Base-by-base conservation (phyloP, 495 filamentous ascomycete species). In the Aspergillus conjunctus region DNA sequence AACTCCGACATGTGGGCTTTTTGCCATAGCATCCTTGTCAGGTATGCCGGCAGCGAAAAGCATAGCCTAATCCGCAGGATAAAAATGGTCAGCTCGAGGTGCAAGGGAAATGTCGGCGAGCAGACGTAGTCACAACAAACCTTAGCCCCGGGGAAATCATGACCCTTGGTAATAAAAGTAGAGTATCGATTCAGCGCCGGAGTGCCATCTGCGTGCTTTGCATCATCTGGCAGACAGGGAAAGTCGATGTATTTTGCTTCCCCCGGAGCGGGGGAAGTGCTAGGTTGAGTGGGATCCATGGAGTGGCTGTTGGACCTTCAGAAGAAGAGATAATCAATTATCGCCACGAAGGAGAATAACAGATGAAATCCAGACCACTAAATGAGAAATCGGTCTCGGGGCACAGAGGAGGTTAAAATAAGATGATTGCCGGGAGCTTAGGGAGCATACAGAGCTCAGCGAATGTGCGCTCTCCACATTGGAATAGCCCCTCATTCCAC, bases 71-170 rank as follows among this genome's bases (percentile, higher is more conserved):
- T 17, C 26, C 32, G 11, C 7, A 20, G 17, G 39, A 15, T 34
- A 30, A 15, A 50, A 11, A 4, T 48, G 48, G 43, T 51, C 48
- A 51, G 46, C 32, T 21, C 33, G 26, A 18, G 22, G 11, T 18
- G 9, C n/a, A n/a, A 26, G 26, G 20, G 14, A 59, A 49, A 20
- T 9, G 1, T 4, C 10, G n/a, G 21, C 10, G 10, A 20, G 10
- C 4, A 17, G 7, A 3, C 5, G 18, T 7, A 11, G 4, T 5
- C 20, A 57, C 7, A 7, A 66, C 78, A 32, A 70, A 91, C 91
- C 83, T 94, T 90, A 34, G 94, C 93, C 2, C 91, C 94, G 4
- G 94, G 94, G 68, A 90, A 98, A 68, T 97, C 92, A 88, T 97
- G 91, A 20, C 82, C 90, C 61, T 80, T 85, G 45, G 90, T 93